A percentile compares a stretch with the other conserved stretches of the same genome.
Evolutionary conservation across 2,329 filamentous ascomycete species (phyloP).

Genomic region (Davidsoniella virescens): DNA sequence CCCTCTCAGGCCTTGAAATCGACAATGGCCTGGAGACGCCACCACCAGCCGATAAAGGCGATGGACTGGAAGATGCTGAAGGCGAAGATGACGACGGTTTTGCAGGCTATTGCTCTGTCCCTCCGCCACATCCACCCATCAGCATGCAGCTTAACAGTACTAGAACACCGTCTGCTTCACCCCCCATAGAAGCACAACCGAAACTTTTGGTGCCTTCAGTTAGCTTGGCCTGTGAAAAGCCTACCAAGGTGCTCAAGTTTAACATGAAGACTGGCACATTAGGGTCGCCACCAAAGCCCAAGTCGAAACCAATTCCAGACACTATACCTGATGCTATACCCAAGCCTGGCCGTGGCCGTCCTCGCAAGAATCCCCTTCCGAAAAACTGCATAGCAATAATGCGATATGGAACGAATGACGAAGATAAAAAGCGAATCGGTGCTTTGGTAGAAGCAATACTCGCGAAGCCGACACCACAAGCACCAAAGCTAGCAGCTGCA

Average conservation of each 20-base stretch:
- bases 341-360: constrained; percentile 3
- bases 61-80: constrained; percentile 10
- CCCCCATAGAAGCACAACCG: neutral
- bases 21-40: constrained; percentile 6
- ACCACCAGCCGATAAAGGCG: constrained; percentile 1
- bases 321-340: neutral
- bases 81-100: constrained; percentile 9
- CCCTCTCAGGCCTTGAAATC: neutral
- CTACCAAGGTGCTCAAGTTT: constrained; percentile 36
- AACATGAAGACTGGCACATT: constrained; percentile 46
- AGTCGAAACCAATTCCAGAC: constrained; percentile 18
- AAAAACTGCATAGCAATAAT: constrained; percentile 33
- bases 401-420: constrained; percentile 38
- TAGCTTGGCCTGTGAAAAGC: constrained; percentile 3
- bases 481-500: neutral
- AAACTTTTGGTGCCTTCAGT: constrained; percentile 1
- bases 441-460: constrained; percentile 30
- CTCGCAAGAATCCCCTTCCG: constrained; percentile 15
- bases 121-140: neutral
- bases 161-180: constrained; percentile 4
- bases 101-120: neutral
- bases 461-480: neutral
- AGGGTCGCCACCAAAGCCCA: constrained; percentile 42
- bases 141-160: neutral
- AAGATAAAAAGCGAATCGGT: constrained; percentile 33